These are phyloP conservation scores for Cynara cardunculus DNA, from an alignment of 129 eudicot genomes.

Conservation along the genomic window DNA sequence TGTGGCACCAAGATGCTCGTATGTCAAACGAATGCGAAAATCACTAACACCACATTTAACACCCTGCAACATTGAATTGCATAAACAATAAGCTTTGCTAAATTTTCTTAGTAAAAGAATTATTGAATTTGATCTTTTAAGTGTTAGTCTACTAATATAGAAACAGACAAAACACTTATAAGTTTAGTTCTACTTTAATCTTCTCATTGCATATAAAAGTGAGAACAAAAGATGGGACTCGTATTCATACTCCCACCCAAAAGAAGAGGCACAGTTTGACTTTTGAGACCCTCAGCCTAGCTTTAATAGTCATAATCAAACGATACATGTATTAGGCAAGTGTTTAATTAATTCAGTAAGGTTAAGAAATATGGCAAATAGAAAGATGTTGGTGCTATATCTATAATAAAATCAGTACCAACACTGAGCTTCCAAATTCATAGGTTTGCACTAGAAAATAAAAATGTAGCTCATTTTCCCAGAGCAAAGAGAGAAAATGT, in stretches of 20 bases:
- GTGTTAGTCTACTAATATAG: not conserved
- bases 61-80: conserved; percentile 51
- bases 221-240: not conserved
- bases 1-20: conserved; percentile 35
- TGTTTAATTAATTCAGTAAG: not conserved
- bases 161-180: not conserved
- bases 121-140: conserved; percentile 6
- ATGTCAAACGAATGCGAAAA: conserved; percentile 74
- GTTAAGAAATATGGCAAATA: not conserved
- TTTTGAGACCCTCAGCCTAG: not conserved
- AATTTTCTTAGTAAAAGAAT: not conserved
- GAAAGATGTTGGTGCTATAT: not conserved
- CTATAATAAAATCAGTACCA: not conserved
- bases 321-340: not conserved
- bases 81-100: conserved; percentile 20
- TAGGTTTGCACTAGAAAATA: conserved; percentile 4
- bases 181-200: not conserved
- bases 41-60: conserved; percentile 54
- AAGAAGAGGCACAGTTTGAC: not conserved
- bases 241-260: not conserved
- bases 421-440: conserved; percentile 17
- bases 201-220: not conserved
- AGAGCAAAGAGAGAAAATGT: not conserved
- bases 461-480: not conserved
- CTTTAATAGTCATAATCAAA: not conserved